Evolutionary conservation across 768 basidiomycete species (phyloP).

Genomic region (Gelatoporia subvermispora): DNA sequence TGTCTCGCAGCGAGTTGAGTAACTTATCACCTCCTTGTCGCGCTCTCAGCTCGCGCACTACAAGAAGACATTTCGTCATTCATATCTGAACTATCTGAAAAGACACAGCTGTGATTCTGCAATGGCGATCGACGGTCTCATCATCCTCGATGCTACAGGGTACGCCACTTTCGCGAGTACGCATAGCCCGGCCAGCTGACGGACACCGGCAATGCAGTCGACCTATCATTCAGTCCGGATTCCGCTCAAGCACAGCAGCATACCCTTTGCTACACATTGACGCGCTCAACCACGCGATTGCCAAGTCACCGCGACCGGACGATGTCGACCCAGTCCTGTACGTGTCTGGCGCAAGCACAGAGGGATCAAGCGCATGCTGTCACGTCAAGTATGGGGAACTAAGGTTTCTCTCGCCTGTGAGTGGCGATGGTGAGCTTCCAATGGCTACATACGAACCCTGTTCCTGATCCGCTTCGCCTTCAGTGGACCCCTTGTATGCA

Average conservation of each 20-base stretch:
- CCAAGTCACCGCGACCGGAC: constrained; percentile 45
- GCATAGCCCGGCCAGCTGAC: background rate
- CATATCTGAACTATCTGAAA: no score
- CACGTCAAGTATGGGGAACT: constrained; percentile 76
- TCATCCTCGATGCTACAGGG: constrained; percentile 74
- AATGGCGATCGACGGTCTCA: constrained; percentile 81
- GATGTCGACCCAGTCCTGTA: constrained; percentile 75
- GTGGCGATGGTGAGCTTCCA: constrained; percentile 69
- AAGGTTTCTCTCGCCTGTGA: constrained; percentile 74
- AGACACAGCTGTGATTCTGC: no score
- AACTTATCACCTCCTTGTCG: background rate
- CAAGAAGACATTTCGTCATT: no score
- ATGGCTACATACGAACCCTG: background rate
- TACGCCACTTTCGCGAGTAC: constrained; percentile 30
- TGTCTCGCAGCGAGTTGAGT: background rate
- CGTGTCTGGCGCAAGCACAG: constrained; percentile 45
- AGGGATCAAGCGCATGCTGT: constrained; percentile 70
- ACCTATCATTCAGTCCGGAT: constrained; percentile 88
- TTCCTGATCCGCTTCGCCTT: background rate
- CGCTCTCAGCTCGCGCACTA: background rate
- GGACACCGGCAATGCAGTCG: constrained; percentile 12
- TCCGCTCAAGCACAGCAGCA: constrained; percentile 68
- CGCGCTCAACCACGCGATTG: constrained; percentile 69
- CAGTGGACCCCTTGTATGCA: constrained; percentile 86
- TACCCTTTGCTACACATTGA: constrained; percentile 87